Base-by-base conservation (phyloP, 2,329 filamentous ascomycete species). In the Dothiorella sarmentorum region DNA sequence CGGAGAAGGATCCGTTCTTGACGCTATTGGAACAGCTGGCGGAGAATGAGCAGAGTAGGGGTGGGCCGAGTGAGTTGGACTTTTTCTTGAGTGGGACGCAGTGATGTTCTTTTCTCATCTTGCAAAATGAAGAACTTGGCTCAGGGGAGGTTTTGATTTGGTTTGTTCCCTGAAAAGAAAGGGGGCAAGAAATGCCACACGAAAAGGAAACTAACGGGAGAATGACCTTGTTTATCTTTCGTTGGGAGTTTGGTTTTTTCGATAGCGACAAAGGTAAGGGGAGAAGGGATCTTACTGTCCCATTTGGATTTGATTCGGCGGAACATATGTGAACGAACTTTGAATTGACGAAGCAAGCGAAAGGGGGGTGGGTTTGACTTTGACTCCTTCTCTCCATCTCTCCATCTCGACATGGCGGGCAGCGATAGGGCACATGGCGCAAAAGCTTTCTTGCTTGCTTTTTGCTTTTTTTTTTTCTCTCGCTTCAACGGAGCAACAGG, bases 1-100 rank as follows among this genome's bases (percentile, higher is more conserved):
- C 38, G 20, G 57, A 59, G 29, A 53, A 59, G 22, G 90, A 94
- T 67, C 89, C 90, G 0, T 94, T 95, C 68, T 73, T 94, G 38
- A 89, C 84, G 61, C 74, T 94, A 40, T 75, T 94, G 33, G 90
- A 94, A 70, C 89, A 94, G 73, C 78, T 94, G 60, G 90, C 89
- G 0, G 89, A 94, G 72, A 91, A 90, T 66, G 89, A 93, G 72
- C 82, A 88, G 56, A 79, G 80, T 40, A 78, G 83, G 53, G 88
- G 86, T 0, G 83, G 85, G 9, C 87, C 87, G 11, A 87, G 82
- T 63, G 89, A 93, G 68, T 75, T 94, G 66, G 89, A 93, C 70
- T 92, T 90, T 73, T 92, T 92, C 67, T 74, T 92, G 60, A 69
- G 71, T 63, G 49, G 49, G 22, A 38, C 49, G 22, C 49, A 53